Base-by-base conservation (phyloP, 345 rosid species). In the Barbarea vulgaris region DNA sequence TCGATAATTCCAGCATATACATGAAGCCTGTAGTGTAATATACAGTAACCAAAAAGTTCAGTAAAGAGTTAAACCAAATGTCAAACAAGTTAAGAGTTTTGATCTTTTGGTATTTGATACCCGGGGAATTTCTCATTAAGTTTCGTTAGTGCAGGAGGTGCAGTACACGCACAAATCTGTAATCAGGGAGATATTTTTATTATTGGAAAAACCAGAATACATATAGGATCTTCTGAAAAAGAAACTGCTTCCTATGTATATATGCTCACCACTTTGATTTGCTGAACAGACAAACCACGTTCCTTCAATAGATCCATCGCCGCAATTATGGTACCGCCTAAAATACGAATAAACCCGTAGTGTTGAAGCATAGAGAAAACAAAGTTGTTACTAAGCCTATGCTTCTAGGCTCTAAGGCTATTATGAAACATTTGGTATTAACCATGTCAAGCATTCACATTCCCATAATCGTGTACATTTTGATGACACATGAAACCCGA, bases 61-160 rank as follows among this genome's bases (percentile, higher is more conserved):
- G 50, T 82, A 15, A 37, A n/a, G 67, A 24, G 67, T 63, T 63
- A 15, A 25, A 63, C 15, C 18, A 36, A 33, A 31, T 41, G 59
- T 14, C 28, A 60, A 18, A 30, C 46, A 18, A 50, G 67, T 37
- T 15, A 17, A 66, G 64, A 77, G 41, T n/a, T 9, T n/a, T 9
- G 39, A 27, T 70, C 46, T 63, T 34, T 46, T 18, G 3, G 6
- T 17, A 63, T 2, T 53, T 27, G n/a, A 81, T 91, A 94, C 97
- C 98, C 96, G 1, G 97, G 95, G 74, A 83, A 94, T 63, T 91
- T 94, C 83, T 91, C 93, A 1, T 93, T 91, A 76, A 94, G 98
- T 86, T 91, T 91, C 36, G 88, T 81, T 41, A 94, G 93, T 73
- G 97, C 96, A 11, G 97, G 96, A 74, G 98, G 97, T 67, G 95